These are phyloP conservation scores for Ceratobasidium theobromae DNA, from an alignment of 1,284 basidiomycete species.

Conservation along the genomic window DNA sequence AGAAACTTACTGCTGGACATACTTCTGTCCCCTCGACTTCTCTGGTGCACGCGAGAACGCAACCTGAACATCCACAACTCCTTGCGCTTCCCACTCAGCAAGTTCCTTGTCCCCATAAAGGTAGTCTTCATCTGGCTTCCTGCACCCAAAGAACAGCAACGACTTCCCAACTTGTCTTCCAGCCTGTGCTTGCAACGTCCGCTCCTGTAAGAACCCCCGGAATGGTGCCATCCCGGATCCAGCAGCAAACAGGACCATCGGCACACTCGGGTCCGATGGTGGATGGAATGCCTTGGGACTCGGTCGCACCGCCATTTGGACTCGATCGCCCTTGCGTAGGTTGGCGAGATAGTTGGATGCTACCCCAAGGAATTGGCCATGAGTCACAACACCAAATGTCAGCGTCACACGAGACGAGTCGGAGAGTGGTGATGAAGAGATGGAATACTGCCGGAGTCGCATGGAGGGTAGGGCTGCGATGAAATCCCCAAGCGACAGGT, in stretches of 20 bases:
- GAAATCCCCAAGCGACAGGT: constrained; percentile 48
- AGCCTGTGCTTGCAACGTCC: constrained; percentile 50
- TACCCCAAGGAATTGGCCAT: constrained; percentile 49
- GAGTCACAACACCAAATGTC: constrained; percentile 51
- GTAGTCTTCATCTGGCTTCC: constrained; percentile 49
- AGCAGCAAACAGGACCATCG: constrained; percentile 54
- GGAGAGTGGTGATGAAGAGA: constrained; percentile 55
- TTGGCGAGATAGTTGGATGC: constrained; percentile 53
- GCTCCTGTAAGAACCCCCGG: constrained; percentile 57
- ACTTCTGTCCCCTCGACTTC: constrained; percentile 50
- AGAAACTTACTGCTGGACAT: constrained; percentile 54
- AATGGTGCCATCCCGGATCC: constrained; percentile 57
- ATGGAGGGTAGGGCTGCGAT: constrained; percentile 53
- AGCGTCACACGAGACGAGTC: constrained; percentile 50
- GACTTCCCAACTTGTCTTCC: constrained; percentile 51
- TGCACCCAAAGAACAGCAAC: constrained; percentile 55
- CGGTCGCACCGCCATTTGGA: constrained; percentile 51
- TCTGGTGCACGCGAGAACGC: constrained; percentile 51
- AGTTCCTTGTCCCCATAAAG: constrained; percentile 51
- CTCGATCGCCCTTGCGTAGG: constrained; percentile 48
- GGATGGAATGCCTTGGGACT: constrained; percentile 53
- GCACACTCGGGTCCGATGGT: constrained; percentile 48
- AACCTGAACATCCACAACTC: constrained; percentile 52
- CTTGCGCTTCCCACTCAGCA: constrained; percentile 49
- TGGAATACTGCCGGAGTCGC: constrained; percentile 56